Percentiles rank a stretch among this genome's conserved stretches.
These are phyloP conservation scores for Blastocrithidia nonstop DNA, from an alignment of 208 protist species.

Conservation along the genomic window DNA sequence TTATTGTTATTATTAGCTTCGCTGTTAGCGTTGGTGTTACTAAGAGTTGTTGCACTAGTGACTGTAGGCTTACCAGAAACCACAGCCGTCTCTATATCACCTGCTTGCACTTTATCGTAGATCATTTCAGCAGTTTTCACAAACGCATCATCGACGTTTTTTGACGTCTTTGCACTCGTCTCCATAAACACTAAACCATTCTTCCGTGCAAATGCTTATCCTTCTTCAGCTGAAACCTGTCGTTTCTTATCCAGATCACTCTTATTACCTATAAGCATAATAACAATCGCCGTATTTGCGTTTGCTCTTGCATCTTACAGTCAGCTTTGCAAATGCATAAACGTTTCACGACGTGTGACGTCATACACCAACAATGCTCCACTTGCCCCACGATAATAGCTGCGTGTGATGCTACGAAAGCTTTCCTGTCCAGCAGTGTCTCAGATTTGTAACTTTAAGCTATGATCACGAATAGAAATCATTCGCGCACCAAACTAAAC, in stretches of 20 bases:
- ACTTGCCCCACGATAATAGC: slow-evolving; percentile 97
- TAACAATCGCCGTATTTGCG: slow-evolving; percentile 92
- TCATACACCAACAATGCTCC: slow-evolving; percentile 98
- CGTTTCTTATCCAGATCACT: slow-evolving; percentile 91
- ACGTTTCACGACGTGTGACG: slow-evolving; percentile 94
- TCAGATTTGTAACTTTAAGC: slow-evolving; percentile 99
- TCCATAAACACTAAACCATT: slow-evolving; percentile 96
- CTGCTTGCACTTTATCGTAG: slow-evolving; percentile 92
- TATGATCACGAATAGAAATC: slow-evolving; percentile 90
- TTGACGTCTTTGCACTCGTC: slow-evolving; percentile 96
- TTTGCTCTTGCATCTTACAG: slow-evolving; percentile 94
- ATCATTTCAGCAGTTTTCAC: slow-evolving; percentile 89
- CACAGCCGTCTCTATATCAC: slow-evolving; percentile 72
- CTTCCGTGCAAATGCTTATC: slow-evolving; percentile 90
- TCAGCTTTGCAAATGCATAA: slow-evolving; percentile 94
- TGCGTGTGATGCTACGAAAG: slow-evolving; percentile 98
- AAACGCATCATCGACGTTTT: slow-evolving; percentile 94
- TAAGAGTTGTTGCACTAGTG: neutral
- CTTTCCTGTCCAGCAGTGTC: slow-evolving; percentile 95
- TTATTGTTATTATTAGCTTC: too few relatives aligned
- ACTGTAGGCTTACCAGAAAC: slow-evolving; percentile 37
- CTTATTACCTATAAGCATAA: slow-evolving; percentile 99
- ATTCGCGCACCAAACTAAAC: slow-evolving; percentile 97
- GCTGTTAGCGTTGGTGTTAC: too few relatives aligned
- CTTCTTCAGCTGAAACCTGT: slow-evolving; percentile 91